Evolutionary conservation across 1,284 basidiomycete genomes (phyloP).

Genomic region (Sutorius eximius): DNA sequence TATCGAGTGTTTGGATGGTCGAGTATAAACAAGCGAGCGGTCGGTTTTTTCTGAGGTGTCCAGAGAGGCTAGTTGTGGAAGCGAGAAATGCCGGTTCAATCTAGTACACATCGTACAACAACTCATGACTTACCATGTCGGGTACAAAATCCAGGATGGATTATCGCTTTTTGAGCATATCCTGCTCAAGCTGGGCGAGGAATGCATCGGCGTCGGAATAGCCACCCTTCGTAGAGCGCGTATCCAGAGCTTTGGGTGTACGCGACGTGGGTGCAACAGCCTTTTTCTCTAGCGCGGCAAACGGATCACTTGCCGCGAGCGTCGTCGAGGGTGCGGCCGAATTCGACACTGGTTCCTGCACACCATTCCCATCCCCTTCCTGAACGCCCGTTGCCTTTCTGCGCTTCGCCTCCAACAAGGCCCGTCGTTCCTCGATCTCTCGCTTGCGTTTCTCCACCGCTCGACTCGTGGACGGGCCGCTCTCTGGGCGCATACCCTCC

Average conservation of each 20-base stretch:
- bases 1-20: slow-evolving; percentile 42
- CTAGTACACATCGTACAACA: not conserved
- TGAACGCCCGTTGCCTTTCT: slow-evolving; percentile 50
- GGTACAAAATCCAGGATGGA: not conserved
- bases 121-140: slow-evolving; percentile 3
- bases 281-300: slow-evolving; percentile 49
- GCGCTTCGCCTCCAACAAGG: slow-evolving; percentile 78
- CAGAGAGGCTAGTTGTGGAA: slow-evolving; percentile 47
- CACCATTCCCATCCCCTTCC: slow-evolving; percentile 8
- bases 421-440: slow-evolving; percentile 75
- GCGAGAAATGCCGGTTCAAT: slow-evolving; percentile 24
- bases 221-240: slow-evolving; percentile 26
- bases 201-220: slow-evolving; percentile 54
- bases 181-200: slow-evolving; percentile 57
- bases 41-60: slow-evolving; percentile 50
- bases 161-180: slow-evolving; percentile 35
- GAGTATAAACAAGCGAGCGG: slow-evolving; percentile 44
- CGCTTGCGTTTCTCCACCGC: slow-evolving; percentile 78
- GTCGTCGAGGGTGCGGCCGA: slow-evolving; percentile 2
- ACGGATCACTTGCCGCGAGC: slow-evolving; percentile 42
- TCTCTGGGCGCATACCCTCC: slow-evolving; percentile 59
- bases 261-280: slow-evolving; percentile 16
- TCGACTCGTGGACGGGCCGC: slow-evolving; percentile 44
- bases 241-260: slow-evolving; percentile 2
- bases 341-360: slow-evolving; percentile 1